Evolutionary conservation across 2,329 filamentous ascomycete species (phyloP), one percentile per base, ranked within the genome.

Genomic region (Calonectria fujianensis): DNA sequence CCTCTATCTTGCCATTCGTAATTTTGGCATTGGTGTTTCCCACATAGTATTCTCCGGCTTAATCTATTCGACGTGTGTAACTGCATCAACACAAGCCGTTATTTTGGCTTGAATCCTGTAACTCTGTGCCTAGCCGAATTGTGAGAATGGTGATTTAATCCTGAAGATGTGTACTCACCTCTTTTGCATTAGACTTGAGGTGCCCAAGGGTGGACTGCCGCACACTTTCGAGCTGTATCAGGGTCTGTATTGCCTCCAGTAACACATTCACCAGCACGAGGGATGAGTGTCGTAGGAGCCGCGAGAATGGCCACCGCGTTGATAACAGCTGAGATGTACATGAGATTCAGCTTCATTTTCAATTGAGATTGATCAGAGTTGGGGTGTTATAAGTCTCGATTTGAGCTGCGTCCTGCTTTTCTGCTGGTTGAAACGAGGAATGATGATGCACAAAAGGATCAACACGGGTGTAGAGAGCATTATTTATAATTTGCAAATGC

Each of bases 131-230:
- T 48, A 3, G 14, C 20, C 7, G 2, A 5, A 48, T 3, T 24
- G 4, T 48, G n/a, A 48, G 20, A 24, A 48, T 4, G 45, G n/a
- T 24, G 10, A 3, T 48, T 48, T 13, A 24, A 8, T 48, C 45
- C 5, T 2, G 5, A 7, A 13, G n/a, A 24, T 48, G 14, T 48
- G 3, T 24, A 3, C 45, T 24, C 10, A 48, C 45, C 18, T 48
- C 10, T 75, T 79, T 57, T 79, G 75, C 6, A 57, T 10, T 14
- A 57, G 16, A 35, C 7, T 35, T 57, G 31, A 20, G 52, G 52
- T 13, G 52, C 52, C 52, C 52, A 57, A n/a, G 52, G 52, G 20
- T 57, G 52, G 8, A n/a, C 3, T n/a, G 29, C 16, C 2, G 29
- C 52, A 57, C 52, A 57, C 18, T 35, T 32, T 7, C 52, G 52